These are phyloP conservation scores for Plasmodium fragile DNA, from an alignment of 169 alveolate genomes.

Conservation along the genomic window DNA sequence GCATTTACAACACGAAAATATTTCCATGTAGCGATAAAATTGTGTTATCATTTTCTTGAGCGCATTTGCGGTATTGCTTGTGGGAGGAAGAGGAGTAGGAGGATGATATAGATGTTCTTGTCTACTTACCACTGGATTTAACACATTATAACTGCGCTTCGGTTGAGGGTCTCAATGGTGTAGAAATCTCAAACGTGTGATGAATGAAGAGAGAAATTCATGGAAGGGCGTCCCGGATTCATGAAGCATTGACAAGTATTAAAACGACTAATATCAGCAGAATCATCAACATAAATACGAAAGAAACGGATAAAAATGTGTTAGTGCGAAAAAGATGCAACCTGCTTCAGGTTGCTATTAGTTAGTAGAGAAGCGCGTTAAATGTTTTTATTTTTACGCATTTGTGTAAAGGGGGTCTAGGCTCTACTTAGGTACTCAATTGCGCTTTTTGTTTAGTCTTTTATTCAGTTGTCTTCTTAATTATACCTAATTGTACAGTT, in stretches of 20 bases:
- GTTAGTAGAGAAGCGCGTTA: not conserved
- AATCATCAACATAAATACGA: not conserved
- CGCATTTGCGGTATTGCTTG: not conserved
- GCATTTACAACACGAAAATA: not conserved
- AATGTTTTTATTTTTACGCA: not conserved
- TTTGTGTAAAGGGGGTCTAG: not conserved
- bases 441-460: not conserved
- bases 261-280: not conserved
- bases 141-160: not conserved
- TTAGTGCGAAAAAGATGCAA: not conserved
- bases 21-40: not conserved
- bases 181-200: constrained; percentile 3
- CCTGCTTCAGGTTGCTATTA: not conserved
- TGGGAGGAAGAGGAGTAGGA: not conserved
- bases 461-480: not conserved
- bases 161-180: not conserved
- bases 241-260: not conserved
- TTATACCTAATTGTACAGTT: not conserved
- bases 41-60: not conserved
- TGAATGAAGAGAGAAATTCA: not conserved
- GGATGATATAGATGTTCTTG: too few species aligned
- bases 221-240: not conserved
- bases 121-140: not conserved
- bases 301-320: not conserved
- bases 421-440: not conserved